Evolutionary conservation across 148 eudicot species (phyloP).

Genomic region (Salicornia ramosissima): DNA sequence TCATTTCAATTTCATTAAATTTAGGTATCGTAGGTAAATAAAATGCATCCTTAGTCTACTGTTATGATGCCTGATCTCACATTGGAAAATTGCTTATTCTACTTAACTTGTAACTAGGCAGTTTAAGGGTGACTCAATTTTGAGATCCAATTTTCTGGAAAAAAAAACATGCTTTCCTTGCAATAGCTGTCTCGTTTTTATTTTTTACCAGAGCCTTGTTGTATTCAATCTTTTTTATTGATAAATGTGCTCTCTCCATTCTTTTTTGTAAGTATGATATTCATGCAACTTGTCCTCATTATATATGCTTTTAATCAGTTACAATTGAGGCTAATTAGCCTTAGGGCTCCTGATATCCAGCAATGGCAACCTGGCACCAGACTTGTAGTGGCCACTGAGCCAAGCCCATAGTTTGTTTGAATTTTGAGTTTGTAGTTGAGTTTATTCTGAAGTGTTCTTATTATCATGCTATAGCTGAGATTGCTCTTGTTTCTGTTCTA

Average conservation of each 20-base stretch:
- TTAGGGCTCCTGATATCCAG: background rate
- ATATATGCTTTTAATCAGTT: background rate
- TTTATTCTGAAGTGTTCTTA: background rate
- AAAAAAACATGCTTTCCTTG: background rate
- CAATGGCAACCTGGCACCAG: background rate
- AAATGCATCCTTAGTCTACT: too few relatives aligned
- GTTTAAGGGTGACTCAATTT: background rate
- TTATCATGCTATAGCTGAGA: slow-evolving; percentile 1
- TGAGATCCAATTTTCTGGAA: background rate
- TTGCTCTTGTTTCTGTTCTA: slow-evolving; percentile 6
- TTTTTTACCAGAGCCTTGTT: background rate
- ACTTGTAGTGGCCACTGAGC: background rate
- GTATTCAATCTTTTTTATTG: background rate
- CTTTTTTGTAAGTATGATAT: background rate
- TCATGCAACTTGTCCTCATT: background rate
- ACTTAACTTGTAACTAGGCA: too few relatives aligned
- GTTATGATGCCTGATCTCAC: too few relatives aligned
- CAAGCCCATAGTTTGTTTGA: too few relatives aligned
- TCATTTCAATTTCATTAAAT: too few relatives aligned
- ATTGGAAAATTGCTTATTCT: too few relatives aligned
- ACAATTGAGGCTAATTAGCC: background rate
- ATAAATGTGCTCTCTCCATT: background rate
- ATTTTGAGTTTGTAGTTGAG: background rate
- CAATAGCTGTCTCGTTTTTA: too few relatives aligned
- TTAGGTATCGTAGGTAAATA: too few relatives aligned